These are phyloP conservation scores for Melastoma candidum DNA, from an alignment of 441 rosid genomes.

Conservation along the genomic window DNA sequence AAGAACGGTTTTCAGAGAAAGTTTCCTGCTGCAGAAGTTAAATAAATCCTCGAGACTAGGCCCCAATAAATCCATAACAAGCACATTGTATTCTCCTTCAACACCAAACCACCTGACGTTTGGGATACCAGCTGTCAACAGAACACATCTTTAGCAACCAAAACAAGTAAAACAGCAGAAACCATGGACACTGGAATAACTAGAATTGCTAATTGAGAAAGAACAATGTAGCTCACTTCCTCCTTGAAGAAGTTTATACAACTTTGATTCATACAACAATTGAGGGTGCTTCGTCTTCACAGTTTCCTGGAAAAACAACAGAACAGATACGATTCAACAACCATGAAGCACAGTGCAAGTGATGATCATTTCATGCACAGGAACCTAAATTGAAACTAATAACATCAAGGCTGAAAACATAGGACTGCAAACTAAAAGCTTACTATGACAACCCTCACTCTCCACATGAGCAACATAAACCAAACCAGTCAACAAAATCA, in stretches of 20 bases:
- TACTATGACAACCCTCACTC: no score
- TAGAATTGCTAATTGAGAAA: neutral
- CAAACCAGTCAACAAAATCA: no score
- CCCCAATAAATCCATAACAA: slow-evolving; percentile 9
- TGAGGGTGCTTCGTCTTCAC: slow-evolving; percentile 11
- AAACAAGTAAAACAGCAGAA: neutral
- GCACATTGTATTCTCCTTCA: slow-evolving; percentile 6
- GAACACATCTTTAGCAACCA: neutral
- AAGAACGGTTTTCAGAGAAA: slow-evolving; percentile 15
- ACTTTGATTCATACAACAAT: slow-evolving; percentile 7
- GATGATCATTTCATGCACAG: neutral
- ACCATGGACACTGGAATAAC: no score
- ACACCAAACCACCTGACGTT: slow-evolving; percentile 10
- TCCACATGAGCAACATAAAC: no score
- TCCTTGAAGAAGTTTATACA: slow-evolving; percentile 10
- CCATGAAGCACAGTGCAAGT: neutral
- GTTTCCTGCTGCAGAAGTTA: slow-evolving; percentile 4
- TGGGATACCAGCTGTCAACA: slow-evolving; percentile 5
- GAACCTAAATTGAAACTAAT: neutral
- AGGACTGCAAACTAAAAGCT: no score
- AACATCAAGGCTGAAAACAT: no score
- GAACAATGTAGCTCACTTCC: slow-evolving; percentile 2
- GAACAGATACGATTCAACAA: neutral
- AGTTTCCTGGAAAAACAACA: slow-evolving; percentile 1
- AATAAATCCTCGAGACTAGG: slow-evolving; percentile 6